Base-by-base conservation (phyloP, 2,329 filamentous ascomycete species). In the Colletotrichum paranaense region DNA sequence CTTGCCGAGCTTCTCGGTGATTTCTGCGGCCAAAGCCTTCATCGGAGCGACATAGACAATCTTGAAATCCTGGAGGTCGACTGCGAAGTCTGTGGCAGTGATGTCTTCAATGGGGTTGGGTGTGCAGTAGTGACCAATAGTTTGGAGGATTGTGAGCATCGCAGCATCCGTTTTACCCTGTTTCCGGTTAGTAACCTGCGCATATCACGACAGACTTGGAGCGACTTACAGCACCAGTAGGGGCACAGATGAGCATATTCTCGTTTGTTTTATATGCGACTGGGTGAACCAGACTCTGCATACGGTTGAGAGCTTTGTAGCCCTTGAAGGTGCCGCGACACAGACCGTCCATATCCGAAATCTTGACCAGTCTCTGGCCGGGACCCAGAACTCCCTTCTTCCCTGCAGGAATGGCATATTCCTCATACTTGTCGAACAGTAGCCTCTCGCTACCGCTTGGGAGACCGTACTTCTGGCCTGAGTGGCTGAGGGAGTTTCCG, bases 1-100 rank as follows among this genome's bases (percentile, higher is more conserved):
- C 81, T 95, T 97, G 59, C 95, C 94, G 3, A 99, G 87, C 84
- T 99, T 99, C 46, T 95, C 94, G 0, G 97, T 98, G 53, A 99
- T 93, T 84, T 99, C 97, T 8, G 97, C 97, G 5, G 97, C 97
- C 22, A 99, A 87, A 0, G 97, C 97, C 83, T 99, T 99, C 97
- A 99, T 99, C 0, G 97, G 97, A 1, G 97, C 97, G 53, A 99
- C 97, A 78, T 99, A 99, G 69, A 99, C 95, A 78, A 99, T 96
- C 84, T 99, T 98, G 88, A 98, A 98, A 78, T 97, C 94, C 65
- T 97, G 93, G 0, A 91, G 85, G 71, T 93, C 89, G n/a, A 98
- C 94, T 1, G 89, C 90, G 79, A 98, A 98, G 52, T 98, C 93
- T 0, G 88, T 92, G 0, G 93, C 91, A 67, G 91, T 86, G 0